These are phyloP conservation scores for Leucoagaricus sp. DNA, from an alignment of 1,284 basidiomycete species.

Conservation along the genomic window DNA sequence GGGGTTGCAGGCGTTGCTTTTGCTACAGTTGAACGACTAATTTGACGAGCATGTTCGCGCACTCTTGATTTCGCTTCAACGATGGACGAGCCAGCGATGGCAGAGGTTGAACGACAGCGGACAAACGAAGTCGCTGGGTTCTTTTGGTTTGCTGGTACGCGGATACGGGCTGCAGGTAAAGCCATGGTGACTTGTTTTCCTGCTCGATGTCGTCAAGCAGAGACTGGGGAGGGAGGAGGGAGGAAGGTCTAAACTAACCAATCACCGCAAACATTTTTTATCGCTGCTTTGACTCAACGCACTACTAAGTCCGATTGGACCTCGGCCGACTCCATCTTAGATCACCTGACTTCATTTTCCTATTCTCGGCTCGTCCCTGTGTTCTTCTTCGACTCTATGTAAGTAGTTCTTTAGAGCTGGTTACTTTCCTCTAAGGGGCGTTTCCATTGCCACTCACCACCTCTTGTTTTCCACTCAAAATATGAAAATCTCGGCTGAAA, in stretches of 20 bases:
- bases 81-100: slow-evolving; percentile 41
- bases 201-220: background rate
- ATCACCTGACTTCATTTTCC: slow-evolving; percentile 7
- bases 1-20: slow-evolving; percentile 59
- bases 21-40: slow-evolving; percentile 66
- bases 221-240: background rate
- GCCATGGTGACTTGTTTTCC: slow-evolving; percentile 3
- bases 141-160: slow-evolving; percentile 13
- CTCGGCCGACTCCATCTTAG: slow-evolving; percentile 9
- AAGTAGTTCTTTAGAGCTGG: too few relatives aligned
- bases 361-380: background rate
- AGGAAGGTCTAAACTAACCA: background rate
- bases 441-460: background rate
- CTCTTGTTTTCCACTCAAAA: too few relatives aligned
- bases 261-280: slow-evolving; percentile 6
- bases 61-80: slow-evolving; percentile 74
- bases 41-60: slow-evolving; percentile 62
- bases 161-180: slow-evolving; percentile 13
- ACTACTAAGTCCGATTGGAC: background rate
- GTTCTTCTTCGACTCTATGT: background rate
- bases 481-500: too few relatives aligned
- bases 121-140: slow-evolving; percentile 6
- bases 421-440: background rate
- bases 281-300: slow-evolving; percentile 7
- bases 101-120: slow-evolving; percentile 12